Conservation (phyloP, 345 rosid species). For the Eucalyptus coolabah region DNA sequence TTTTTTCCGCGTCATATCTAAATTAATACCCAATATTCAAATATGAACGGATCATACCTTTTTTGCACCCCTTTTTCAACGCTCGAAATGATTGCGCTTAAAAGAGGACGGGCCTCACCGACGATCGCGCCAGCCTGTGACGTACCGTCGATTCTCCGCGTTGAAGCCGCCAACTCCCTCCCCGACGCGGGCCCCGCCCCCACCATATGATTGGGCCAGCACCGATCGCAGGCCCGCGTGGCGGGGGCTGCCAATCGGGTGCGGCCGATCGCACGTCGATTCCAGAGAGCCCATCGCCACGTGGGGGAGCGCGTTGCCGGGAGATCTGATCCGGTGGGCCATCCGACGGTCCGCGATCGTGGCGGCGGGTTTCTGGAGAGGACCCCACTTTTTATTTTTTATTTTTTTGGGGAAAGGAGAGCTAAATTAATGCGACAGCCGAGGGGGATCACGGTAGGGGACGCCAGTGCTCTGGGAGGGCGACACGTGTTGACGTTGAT, state of each 20-base stretch:
- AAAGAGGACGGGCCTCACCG: not conserved
- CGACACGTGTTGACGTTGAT: not conserved
- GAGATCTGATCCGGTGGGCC: not conserved
- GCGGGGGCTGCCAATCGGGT: not conserved
- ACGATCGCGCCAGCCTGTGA: not conserved
- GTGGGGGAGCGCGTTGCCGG: not conserved
- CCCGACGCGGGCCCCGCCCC: not conserved
- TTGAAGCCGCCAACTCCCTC: not conserved
- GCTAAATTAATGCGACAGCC: not conserved
- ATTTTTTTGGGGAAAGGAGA: accelerated
- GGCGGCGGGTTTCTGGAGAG: not conserved
- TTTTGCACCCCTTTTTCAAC: not conserved
- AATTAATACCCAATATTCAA: not conserved
- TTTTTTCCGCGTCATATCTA: too few species aligned
- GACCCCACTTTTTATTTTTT: not conserved
- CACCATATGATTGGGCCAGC: not conserved
- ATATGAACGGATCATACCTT: not conserved
- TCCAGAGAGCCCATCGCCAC: not conserved
- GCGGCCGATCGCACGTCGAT: not conserved
- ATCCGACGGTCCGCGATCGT: not conserved
- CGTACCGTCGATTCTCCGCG: not conserved
- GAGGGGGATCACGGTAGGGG: not conserved
- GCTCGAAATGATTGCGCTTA: not conserved
- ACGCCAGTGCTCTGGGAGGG: not conserved
- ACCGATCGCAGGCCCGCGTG: not conserved